Evolutionary conservation across 1,139 yeast species (phyloP).

Genomic region (Blastobotrys malaysiensis): DNA sequence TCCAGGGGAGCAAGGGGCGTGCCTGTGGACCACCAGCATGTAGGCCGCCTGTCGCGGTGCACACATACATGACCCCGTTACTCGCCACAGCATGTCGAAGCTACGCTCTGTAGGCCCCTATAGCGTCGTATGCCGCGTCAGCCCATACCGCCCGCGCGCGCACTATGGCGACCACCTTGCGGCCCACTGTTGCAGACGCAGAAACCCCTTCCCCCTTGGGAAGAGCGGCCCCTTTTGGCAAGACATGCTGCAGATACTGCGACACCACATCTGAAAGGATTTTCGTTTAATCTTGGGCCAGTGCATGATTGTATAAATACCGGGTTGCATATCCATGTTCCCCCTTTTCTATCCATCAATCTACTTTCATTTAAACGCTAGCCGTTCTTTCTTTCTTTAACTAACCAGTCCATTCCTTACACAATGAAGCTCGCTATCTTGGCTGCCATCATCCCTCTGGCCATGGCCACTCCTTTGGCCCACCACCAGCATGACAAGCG

Average conservation of each 20-base stretch:
- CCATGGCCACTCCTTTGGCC: slow-evolving; percentile 18
- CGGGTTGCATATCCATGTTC: background rate
- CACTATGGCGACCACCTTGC: background rate
- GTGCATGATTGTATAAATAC: background rate
- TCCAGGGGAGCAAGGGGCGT: background rate
- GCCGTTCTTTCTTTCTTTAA: background rate
- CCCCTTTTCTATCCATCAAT: background rate
- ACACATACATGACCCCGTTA: background rate
- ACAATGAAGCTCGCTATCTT: slow-evolving; percentile 9
- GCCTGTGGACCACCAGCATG: background rate
- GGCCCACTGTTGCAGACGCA: too few relatives aligned
- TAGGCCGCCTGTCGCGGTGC: background rate
- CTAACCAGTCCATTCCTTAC: slow-evolving; percentile 1
- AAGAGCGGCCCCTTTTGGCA: background rate
- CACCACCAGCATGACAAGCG: slow-evolving; percentile 22
- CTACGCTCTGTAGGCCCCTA: too few relatives aligned
- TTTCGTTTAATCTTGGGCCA: background rate
- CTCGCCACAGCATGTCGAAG: too few relatives aligned
- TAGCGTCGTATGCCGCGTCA: too few relatives aligned
- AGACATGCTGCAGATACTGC: background rate
- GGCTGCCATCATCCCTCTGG: slow-evolving; percentile 11
- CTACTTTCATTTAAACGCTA: background rate
- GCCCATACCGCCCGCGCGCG: background rate
- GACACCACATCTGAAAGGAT: background rate
- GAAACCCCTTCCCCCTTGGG: background rate